Evolutionary conservation across 2,329 filamentous ascomycete species (phyloP).

Genomic region (Cadophora malorum): DNA sequence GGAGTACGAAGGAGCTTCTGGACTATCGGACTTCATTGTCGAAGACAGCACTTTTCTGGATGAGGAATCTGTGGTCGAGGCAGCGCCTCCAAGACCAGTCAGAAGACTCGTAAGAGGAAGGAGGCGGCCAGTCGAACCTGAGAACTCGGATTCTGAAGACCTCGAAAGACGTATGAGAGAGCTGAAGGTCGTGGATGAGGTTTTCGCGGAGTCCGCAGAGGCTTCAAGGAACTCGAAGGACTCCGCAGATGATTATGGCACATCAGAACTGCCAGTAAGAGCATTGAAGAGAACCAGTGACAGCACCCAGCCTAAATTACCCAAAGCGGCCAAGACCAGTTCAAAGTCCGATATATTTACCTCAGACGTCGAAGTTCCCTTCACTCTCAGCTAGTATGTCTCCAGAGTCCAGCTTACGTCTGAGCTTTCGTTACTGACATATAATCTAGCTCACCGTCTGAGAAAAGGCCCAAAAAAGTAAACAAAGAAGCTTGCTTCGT

Average conservation of each 20-base stretch:
- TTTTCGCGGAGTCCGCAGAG: background rate
- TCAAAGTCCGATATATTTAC: conserved; percentile 20
- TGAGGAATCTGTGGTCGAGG: conserved; percentile 35
- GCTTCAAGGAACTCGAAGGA: conserved; percentile 16
- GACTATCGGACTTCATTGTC: conserved; percentile 44
- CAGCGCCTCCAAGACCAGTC: conserved; percentile 36
- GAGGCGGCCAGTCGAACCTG: conserved; percentile 17
- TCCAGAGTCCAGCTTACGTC: background rate
- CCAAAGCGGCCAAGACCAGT: conserved; percentile 1
- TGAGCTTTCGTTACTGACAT: conserved; percentile 8
- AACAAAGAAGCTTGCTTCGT: conserved; percentile 34
- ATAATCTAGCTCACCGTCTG: conserved; percentile 36
- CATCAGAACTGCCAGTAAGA: conserved; percentile 12
- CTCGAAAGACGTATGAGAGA: conserved; percentile 31
- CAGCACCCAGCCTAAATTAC: background rate
- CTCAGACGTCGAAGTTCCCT: conserved; percentile 37
- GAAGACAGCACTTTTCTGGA: conserved; percentile 38
- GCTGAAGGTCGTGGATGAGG: conserved; percentile 23
- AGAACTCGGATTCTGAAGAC: conserved; percentile 30
- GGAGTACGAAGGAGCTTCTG: conserved; percentile 7
- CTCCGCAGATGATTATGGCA: conserved; percentile 19
- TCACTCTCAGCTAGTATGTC: conserved; percentile 38
- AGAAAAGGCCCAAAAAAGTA: conserved; percentile 32
- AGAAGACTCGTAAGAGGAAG: conserved; percentile 41
- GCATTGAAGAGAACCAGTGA: background rate